phyloP scores from a whole-genome alignment of 805 yeast genomes.

The Metschnikowia henanensis region DNA sequence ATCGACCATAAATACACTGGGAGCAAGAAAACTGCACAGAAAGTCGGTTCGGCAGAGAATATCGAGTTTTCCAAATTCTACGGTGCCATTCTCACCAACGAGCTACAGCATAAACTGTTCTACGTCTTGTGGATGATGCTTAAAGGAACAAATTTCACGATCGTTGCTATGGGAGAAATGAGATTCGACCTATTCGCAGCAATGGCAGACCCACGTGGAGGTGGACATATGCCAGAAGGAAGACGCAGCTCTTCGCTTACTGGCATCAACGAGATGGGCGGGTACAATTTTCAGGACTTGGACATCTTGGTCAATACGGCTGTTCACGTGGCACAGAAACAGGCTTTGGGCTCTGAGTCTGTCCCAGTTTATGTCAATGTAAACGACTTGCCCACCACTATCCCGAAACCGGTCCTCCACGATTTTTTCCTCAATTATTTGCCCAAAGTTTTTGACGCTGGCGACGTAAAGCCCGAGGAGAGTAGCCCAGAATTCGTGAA shows the following conservation, averaged over 20 bases:
- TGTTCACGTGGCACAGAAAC: slow-evolving; percentile 25
- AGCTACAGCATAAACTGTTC: slow-evolving; percentile 35
- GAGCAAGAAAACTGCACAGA: slow-evolving; percentile 10
- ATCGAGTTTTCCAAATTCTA: slow-evolving; percentile 22
- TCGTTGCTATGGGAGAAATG: slow-evolving; percentile 39
- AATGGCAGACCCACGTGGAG: slow-evolving; percentile 15
- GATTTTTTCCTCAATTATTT: slow-evolving; percentile 37
- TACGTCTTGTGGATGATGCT: slow-evolving; percentile 35
- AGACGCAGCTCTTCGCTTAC: slow-evolving; percentile 39
- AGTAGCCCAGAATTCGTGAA: neutral
- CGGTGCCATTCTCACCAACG: slow-evolving; percentile 42
- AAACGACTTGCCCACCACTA: slow-evolving; percentile 34
- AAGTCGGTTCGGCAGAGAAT: slow-evolving; percentile 10
- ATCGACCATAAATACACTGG: slow-evolving; percentile 1
- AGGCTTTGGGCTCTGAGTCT: slow-evolving; percentile 9
- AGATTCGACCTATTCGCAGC: slow-evolving; percentile 26
- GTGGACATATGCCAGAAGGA: slow-evolving; percentile 18
- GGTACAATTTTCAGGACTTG: slow-evolving; percentile 40
- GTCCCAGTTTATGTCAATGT: slow-evolving; percentile 23
- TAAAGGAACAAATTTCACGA: slow-evolving; percentile 18
- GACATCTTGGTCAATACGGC: slow-evolving; percentile 35
- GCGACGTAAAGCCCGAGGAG: slow-evolving; percentile 1
- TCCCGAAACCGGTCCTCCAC: slow-evolving; percentile 37
- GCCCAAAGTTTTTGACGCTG: slow-evolving; percentile 18
- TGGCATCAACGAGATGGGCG: slow-evolving; percentile 41